phyloP scores from a whole-genome alignment of 768 basidiomycete genomes.

The Crepidotus variabilis region DNA sequence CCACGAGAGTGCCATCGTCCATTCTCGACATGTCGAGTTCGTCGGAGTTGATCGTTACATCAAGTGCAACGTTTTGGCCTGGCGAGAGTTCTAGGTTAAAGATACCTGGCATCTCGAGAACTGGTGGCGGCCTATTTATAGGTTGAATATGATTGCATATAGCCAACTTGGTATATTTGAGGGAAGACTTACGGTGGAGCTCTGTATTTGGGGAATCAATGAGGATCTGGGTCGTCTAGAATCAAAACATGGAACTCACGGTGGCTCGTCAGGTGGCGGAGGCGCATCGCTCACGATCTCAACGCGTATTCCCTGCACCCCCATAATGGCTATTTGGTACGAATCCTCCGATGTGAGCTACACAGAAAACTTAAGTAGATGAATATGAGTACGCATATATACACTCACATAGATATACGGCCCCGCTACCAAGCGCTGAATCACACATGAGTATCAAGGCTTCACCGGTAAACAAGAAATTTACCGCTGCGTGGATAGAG shows the following conservation, averaged over 20 bases:
- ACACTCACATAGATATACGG: slow-evolving; percentile 76
- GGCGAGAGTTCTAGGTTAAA: slow-evolving; percentile 80
- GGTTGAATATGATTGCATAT: slow-evolving; percentile 1
- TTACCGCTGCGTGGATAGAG: slow-evolving; percentile 77
- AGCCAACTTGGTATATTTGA: neutral
- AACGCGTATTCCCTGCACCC: slow-evolving; percentile 76
- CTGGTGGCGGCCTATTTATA: slow-evolving; percentile 52
- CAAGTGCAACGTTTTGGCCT: slow-evolving; percentile 76
- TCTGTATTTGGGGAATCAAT: slow-evolving; percentile 22
- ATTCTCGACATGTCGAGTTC: slow-evolving; percentile 89
- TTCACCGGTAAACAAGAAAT: slow-evolving; percentile 22
- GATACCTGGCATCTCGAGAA: slow-evolving; percentile 82
- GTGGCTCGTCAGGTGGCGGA: slow-evolving; percentile 80
- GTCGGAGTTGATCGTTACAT: slow-evolving; percentile 74
- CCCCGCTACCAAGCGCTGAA: slow-evolving; percentile 72
- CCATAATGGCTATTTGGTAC: slow-evolving; percentile 84
- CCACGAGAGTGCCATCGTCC: slow-evolving; percentile 85
- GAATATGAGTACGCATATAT: slow-evolving; percentile 2
- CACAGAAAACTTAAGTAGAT: slow-evolving; percentile 7
- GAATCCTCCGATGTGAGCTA: slow-evolving; percentile 84
- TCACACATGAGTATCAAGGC: slow-evolving; percentile 13
- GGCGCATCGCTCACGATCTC: slow-evolving; percentile 86
- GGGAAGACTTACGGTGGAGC: slow-evolving; percentile 41
- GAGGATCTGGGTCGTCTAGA: slow-evolving; percentile 18
- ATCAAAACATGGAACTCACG: slow-evolving; percentile 46